Evolutionary conservation across 495 filamentous ascomycete genomes (phyloP).

Genomic region (Niebla homalea): DNA sequence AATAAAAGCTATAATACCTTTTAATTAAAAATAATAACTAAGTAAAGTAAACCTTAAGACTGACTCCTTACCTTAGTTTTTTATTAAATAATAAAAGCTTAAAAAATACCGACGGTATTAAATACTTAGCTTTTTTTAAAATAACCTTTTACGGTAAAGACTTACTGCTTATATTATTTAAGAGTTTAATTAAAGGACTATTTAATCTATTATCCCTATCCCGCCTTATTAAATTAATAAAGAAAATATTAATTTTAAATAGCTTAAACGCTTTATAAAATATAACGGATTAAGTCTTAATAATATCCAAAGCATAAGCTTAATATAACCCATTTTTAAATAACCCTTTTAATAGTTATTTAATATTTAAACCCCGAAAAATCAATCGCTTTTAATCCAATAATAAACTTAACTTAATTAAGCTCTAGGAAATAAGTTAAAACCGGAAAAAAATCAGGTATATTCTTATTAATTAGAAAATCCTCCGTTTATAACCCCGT

Average conservation of each 20-base stretch:
- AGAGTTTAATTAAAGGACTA: conserved; percentile 18
- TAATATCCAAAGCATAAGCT: not conserved
- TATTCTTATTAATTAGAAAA: conserved; percentile 8
- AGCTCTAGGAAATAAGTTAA: conserved; percentile 4
- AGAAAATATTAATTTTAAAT: conserved; percentile 1
- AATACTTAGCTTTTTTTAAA: conserved; percentile 4
- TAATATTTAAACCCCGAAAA: conserved; percentile 7
- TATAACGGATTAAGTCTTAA: conserved; percentile 17
- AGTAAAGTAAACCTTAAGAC: conserved; percentile 4
- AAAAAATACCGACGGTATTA: not conserved
- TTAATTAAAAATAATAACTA: not conserved
- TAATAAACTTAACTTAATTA: conserved; percentile 10
- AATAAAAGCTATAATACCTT: not conserved
- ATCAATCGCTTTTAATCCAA: not conserved
- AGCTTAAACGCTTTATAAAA: conserved; percentile 19
- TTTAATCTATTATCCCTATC: not conserved
- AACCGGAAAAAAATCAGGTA: conserved; percentile 5
- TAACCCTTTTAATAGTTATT: not conserved
- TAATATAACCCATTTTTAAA: not conserved
- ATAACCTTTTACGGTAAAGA: conserved; percentile 7
- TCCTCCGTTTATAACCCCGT: conserved; percentile 18
- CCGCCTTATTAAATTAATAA: not conserved
- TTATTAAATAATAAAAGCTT: not conserved
- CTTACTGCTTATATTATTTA: conserved; percentile 7
- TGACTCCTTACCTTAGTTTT: not conserved